Evolutionary conservation across 345 rosid genomes (phyloP), one percentile per base, ranked within the genome.

Genomic region (Triadica sebifera): DNA sequence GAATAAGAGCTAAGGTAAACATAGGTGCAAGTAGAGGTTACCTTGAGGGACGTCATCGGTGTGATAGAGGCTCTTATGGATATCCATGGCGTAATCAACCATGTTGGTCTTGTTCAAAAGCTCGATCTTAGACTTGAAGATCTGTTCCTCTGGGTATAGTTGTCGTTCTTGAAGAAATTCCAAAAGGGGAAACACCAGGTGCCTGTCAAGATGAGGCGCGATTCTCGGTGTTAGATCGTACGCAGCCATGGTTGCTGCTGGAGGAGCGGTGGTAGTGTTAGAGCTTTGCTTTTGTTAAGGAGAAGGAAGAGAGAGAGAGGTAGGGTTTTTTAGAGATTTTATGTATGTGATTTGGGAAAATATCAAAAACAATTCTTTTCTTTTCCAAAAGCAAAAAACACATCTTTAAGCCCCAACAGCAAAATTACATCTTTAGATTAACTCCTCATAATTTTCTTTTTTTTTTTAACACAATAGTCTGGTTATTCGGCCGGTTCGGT

Each of bases 71-170:
- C 86, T 90, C 89, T 95, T 95, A 84, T 93, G 93, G 68, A 95
- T 95, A 81, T 95, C 99, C 99, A 95, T 93, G 71, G 98, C 99
- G 87, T 95, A 93, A 77, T 95, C 99, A 41, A 93, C 97, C 98
- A 95, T 95, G 84, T 95, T 95, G 55, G 99, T 95, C 65, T 89
- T 85, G 92, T 86, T 93, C 81, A 95, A 73, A 37, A 93, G 93
- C 74, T 90, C 91, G 74, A 95, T 93, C 82, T 95, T 95, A 13
- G 87, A 80, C 77, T 93, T 93, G 56, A 93, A 87, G 84, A 95
- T 95, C 90, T 90, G 93, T 53, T 95, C 97, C 22, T 95, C 97
- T 6, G 94, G 90, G 68, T 93, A 85, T 0, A 91, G 83, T 81
- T 88, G 88, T 49, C 88, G 82, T 84, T 90, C 96, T 61, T 95